Percentiles rank a stretch among this genome's conserved stretches.
Conservation (phyloP, 202 grass and related monocot genomes). For the Digitaria exilis region DNA sequence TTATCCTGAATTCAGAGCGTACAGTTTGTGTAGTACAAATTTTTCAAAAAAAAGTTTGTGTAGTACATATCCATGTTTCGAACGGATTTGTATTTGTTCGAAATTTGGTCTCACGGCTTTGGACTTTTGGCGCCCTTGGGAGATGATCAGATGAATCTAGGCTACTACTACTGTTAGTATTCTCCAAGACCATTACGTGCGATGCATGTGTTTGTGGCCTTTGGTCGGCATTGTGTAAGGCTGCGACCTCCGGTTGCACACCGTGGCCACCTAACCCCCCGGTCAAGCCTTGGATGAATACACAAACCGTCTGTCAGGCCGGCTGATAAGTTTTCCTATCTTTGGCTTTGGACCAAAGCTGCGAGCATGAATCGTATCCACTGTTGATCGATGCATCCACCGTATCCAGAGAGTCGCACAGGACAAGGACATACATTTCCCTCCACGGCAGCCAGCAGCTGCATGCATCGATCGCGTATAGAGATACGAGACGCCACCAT, state of each 20-base stretch:
- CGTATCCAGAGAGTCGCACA: slow-evolving; percentile 15
- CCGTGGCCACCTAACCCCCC: slow-evolving; percentile 33
- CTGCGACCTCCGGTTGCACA: background rate
- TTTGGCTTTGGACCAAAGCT: slow-evolving; percentile 1
- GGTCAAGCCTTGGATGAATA: slow-evolving; percentile 54
- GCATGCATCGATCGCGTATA: background rate
- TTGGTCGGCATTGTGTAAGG: slow-evolving; percentile 44
- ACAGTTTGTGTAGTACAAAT: background rate
- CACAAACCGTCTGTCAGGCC: background rate
- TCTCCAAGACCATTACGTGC: slow-evolving; percentile 11
- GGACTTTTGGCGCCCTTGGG: background rate
- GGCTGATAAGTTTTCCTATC: slow-evolving; percentile 38
- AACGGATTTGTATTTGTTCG: background rate
- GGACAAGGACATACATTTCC: slow-evolving; percentile 15
- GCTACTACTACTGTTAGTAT: background rate
- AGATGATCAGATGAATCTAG: slow-evolving; percentile 24
- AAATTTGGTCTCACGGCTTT: slow-evolving; percentile 3
- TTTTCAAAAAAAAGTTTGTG: no score
- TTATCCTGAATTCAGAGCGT: background rate
- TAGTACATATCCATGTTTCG: background rate
- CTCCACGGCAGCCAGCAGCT: background rate
- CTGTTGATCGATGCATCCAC: background rate
- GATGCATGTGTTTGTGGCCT: slow-evolving; percentile 49
- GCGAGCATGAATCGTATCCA: background rate
- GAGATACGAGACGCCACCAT: slow-evolving; percentile 28